These are phyloP conservation scores for Aspergillus carbonarius DNA, from an alignment of 2,329 filamentous ascomycete genomes.

Conservation along the genomic window DNA sequence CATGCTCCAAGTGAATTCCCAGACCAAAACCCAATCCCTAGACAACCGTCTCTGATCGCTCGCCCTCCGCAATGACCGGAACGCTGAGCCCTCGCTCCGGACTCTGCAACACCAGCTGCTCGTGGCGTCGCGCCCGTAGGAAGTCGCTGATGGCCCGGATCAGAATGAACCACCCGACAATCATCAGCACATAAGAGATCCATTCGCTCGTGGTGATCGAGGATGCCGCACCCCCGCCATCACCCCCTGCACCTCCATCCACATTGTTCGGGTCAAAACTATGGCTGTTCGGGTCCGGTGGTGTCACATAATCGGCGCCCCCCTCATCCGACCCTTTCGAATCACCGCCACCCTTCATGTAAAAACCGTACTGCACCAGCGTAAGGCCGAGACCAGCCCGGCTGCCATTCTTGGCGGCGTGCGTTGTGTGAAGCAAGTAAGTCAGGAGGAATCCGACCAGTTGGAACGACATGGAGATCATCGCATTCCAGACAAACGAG, in stretches of 20 bases:
- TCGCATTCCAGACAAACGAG: conserved; percentile 73
- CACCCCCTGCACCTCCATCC: conserved; percentile 36
- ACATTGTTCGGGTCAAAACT: conserved; percentile 77
- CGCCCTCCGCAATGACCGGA: conserved; percentile 82
- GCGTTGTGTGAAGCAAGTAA: conserved; percentile 95
- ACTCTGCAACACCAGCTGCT: conserved; percentile 88
- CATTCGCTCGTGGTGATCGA: conserved; percentile 76
- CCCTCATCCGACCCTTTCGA: conserved; percentile 39
- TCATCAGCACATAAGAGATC: conserved; percentile 91
- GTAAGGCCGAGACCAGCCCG: conserved; percentile 92
- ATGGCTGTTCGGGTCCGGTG: conserved; percentile 85
- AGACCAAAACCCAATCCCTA: conserved; percentile 33
- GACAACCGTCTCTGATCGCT: conserved; percentile 74
- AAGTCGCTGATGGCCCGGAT: conserved; percentile 94
- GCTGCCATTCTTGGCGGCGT: conserved; percentile 96
- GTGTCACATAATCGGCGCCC: conserved; percentile 55
- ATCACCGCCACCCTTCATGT: conserved; percentile 70
- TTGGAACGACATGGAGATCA: conserved; percentile 97
- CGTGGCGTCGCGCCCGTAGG: conserved; percentile 80
- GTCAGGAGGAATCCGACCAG: conserved; percentile 96
- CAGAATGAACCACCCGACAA: conserved; percentile 96
- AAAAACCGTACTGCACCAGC: conserved; percentile 94
- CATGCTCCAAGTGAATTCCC: not conserved
- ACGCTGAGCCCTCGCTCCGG: conserved; percentile 83
- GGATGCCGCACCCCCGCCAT: conserved; percentile 42